A percentile compares a stretch with the other conserved stretches of the same genome.
These are phyloP conservation scores for Venturia nashicola DNA, from an alignment of 2,329 filamentous ascomycete genomes.

Conservation along the genomic window DNA sequence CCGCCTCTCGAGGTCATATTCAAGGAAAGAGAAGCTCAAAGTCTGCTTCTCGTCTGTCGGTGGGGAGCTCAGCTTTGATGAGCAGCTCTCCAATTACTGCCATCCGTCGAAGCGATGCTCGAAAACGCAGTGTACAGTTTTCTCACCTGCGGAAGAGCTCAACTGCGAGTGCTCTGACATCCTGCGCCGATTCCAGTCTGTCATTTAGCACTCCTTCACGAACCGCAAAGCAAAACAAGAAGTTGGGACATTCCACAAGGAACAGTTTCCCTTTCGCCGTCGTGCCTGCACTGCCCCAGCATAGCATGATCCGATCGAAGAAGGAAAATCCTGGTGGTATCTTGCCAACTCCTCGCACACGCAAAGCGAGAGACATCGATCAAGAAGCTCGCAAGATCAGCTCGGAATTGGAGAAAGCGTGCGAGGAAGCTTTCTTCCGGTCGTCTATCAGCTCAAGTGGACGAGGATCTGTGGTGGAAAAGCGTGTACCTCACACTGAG, in stretches of 20 bases:
- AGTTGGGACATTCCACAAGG: constrained; percentile 10
- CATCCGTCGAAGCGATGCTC: constrained; percentile 37
- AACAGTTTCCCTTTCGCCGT: constrained; percentile 18
- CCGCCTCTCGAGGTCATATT: not conserved
- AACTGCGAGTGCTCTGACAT: constrained; percentile 26
- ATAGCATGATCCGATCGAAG: constrained; percentile 14
- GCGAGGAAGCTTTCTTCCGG: constrained; percentile 83
- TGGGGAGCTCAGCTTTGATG: constrained; percentile 34
- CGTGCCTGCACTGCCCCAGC: constrained; percentile 12
- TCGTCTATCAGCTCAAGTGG: constrained; percentile 42
- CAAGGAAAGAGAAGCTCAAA: constrained; percentile 13
- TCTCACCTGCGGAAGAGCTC: constrained; percentile 39
- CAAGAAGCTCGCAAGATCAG: constrained; percentile 79
- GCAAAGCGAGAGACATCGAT: constrained; percentile 33
- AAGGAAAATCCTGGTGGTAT: constrained; percentile 19
- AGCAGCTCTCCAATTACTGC: constrained; percentile 34
- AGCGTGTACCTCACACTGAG: constrained; percentile 29
- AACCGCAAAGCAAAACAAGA: constrained; percentile 9
- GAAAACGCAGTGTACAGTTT: constrained; percentile 54
- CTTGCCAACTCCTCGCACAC: constrained; percentile 2
- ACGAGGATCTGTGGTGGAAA: constrained; percentile 30
- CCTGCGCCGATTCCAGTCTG: constrained; percentile 12
- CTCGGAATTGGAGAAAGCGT: constrained; percentile 74
- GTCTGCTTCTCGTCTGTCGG: constrained; percentile 26
- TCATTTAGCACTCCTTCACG: constrained; percentile 18